A percentile compares a stretch with the other conserved stretches of the same genome.
These are phyloP conservation scores for Coemansia umbellata DNA, from an alignment of 192 early-diverging fungal genomes.

Conservation along the genomic window DNA sequence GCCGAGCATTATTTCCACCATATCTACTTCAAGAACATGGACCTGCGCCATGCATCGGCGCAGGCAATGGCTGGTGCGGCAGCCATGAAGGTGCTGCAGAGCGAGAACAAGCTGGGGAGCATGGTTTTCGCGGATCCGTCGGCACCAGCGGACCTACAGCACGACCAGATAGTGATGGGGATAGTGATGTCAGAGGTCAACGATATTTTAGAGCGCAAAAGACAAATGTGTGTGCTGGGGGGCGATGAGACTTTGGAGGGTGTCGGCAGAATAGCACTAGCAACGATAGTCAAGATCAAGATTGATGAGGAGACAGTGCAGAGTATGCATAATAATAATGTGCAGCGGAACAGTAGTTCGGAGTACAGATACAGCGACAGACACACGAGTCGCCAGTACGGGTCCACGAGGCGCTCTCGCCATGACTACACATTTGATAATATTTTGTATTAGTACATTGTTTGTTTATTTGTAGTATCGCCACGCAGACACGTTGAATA, in stretches of 20 bases:
- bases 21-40: conserved; percentile 8
- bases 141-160: conserved; percentile 3
- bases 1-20: conserved; percentile 32
- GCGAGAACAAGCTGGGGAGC: conserved; percentile 7
- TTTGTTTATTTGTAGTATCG: no score
- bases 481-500: no score
- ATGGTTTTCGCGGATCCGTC: conserved; percentile 1
- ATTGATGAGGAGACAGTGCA: no score
- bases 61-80: conserved; percentile 36
- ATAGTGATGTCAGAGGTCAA: conserved; percentile 27
- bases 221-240: conserved; percentile 3
- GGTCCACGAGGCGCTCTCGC: neutral
- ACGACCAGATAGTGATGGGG: conserved; percentile 38
- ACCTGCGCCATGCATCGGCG: conserved; percentile 9
- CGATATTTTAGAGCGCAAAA: conserved; percentile 24
- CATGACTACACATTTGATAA: neutral
- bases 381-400: neutral
- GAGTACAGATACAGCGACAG: no score
- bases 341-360: neutral
- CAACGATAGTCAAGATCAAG: conserved; percentile 45
- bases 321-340: neutral
- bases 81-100: conserved; percentile 24
- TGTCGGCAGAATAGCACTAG: conserved; percentile 32
- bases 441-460: neutral
- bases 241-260: conserved; percentile 28